A percentile compares a stretch with the other conserved stretches of the same genome.
These are phyloP conservation scores for Acanthamoeba lenticulata DNA, from an alignment of 208 protist species.

Conservation along the genomic window DNA sequence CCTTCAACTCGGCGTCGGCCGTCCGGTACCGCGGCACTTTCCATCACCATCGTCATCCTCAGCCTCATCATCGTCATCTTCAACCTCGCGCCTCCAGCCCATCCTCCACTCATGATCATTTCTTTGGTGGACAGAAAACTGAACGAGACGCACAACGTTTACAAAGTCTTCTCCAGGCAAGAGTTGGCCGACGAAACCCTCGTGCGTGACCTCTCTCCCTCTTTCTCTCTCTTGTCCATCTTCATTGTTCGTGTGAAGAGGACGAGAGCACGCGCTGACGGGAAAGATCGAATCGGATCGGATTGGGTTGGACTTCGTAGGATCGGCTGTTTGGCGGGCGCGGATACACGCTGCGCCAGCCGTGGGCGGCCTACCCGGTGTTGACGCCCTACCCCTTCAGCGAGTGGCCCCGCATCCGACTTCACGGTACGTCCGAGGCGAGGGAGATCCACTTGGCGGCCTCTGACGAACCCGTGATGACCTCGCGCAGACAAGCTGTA, in stretches of 20 bases:
- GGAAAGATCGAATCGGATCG: too few species aligned
- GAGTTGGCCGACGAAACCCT: not conserved
- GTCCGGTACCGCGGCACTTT: not conserved
- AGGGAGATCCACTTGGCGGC: not conserved
- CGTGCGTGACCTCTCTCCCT: not conserved
- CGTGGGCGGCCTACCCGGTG: constrained; percentile 9
- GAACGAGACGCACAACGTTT: not conserved
- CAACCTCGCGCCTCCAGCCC: too few species aligned
- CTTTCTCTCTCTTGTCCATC: too few species aligned
- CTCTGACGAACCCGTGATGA: not conserved
- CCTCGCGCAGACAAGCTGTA: not conserved
- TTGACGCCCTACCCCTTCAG: not conserved
- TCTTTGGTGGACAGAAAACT: too few species aligned
- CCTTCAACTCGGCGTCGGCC: constrained; percentile 26
- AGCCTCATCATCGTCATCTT: too few species aligned
- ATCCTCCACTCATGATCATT: too few species aligned
- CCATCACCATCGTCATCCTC: not conserved
- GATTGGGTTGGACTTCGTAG: too few species aligned
- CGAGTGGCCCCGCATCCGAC: not conserved
- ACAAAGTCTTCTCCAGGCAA: constrained; percentile 53
- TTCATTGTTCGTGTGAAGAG: too few species aligned
- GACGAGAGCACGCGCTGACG: too few species aligned
- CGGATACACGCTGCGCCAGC: not conserved
- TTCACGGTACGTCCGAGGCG: not conserved
- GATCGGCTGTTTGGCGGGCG: not conserved